phyloP scores from a whole-genome alignment of 163 green algal species.

The Trebouxiophyceae sp. region DNA sequence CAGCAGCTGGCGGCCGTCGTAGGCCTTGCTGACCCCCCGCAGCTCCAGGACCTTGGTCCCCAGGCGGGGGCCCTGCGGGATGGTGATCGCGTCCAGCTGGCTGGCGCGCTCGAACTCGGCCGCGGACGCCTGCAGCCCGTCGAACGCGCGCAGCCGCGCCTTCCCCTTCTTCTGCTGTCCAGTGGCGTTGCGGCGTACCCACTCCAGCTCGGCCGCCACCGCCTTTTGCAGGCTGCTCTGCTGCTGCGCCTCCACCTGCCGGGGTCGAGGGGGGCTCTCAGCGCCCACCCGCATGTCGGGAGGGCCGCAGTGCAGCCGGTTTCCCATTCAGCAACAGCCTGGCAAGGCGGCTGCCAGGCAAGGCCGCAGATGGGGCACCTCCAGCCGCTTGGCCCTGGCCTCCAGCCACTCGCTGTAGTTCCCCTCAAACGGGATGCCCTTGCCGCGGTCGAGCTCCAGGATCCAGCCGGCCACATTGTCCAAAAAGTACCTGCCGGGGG shows the following conservation, averaged over 20 bases:
- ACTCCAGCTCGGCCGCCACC: slow-evolving; percentile 64
- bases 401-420: slow-evolving; percentile 78
- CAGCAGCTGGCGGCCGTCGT: slow-evolving; percentile 56
- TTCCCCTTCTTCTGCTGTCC: slow-evolving; percentile 83
- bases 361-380: too few relatives aligned
- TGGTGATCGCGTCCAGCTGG: slow-evolving; percentile 65
- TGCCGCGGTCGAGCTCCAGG: slow-evolving; percentile 71
- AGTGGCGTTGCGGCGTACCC: slow-evolving; percentile 53
- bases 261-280: background rate
- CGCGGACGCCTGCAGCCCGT: too few relatives aligned
- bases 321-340: too few relatives aligned
- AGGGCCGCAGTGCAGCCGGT: too few relatives aligned
- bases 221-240: slow-evolving; percentile 48
- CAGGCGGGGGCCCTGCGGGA: slow-evolving; percentile 61
- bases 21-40: slow-evolving; percentile 46
- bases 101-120: slow-evolving; percentile 33
- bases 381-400: slow-evolving; percentile 36
- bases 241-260: slow-evolving; percentile 18
- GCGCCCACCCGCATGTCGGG: too few relatives aligned
- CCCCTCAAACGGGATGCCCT: slow-evolving; percentile 74
- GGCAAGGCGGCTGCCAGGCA: too few relatives aligned
- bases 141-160: slow-evolving; percentile 47
- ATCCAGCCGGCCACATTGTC: slow-evolving; percentile 80
- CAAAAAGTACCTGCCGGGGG: too few relatives aligned
- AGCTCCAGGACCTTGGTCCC: slow-evolving; percentile 57